phyloP scores from a whole-genome alignment of 164 flowering plant genomes.

The Cinnamomum micranthum region DNA sequence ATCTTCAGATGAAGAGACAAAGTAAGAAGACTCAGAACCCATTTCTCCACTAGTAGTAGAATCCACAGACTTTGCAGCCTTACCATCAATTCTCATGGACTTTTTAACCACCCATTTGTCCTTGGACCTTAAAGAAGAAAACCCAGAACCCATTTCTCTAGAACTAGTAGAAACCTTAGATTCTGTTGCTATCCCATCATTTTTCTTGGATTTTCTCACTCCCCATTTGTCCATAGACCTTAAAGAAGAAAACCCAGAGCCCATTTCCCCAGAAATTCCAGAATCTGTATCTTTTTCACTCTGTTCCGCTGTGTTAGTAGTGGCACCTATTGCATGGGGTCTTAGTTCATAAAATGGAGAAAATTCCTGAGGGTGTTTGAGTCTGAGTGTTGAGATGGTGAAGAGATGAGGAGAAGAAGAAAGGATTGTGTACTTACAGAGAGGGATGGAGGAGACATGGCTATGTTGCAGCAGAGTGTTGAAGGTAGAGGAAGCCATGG shows the following conservation, averaged over 20 bases:
- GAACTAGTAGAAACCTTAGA: slow-evolving; percentile 10
- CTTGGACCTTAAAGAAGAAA: slow-evolving; percentile 31
- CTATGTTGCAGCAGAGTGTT: slow-evolving; percentile 34
- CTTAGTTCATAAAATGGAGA: slow-evolving; percentile 17
- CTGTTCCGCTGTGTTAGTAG: slow-evolving; percentile 14
- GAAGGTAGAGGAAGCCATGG: slow-evolving; percentile 44
- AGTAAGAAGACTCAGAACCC: slow-evolving; percentile 24
- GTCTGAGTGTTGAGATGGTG: slow-evolving; percentile 23
- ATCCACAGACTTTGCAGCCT: slow-evolving; percentile 2
- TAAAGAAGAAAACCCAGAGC: slow-evolving; percentile 28
- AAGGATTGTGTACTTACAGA: slow-evolving; percentile 46
- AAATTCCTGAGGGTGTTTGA: slow-evolving; percentile 8
- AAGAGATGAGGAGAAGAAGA: slow-evolving; percentile 16
- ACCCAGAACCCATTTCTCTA: slow-evolving; percentile 25
- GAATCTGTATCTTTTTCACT: slow-evolving; percentile 14
- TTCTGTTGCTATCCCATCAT: slow-evolving; percentile 1
- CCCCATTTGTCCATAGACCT: slow-evolving; percentile 24
- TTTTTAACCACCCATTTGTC: slow-evolving; percentile 16
- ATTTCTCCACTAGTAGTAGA: slow-evolving; percentile 7
- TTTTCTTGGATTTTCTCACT: slow-evolving; percentile 13
- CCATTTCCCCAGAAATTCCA: slow-evolving; percentile 19
- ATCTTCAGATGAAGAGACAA: slow-evolving; percentile 20
- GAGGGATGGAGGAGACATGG: slow-evolving; percentile 26
- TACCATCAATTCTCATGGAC: slow-evolving; percentile 7
- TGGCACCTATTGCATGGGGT: slow-evolving; percentile 12